These are phyloP conservation scores for Apium graveolens DNA, from an alignment of 129 eudicot species.

Conservation along the genomic window DNA sequence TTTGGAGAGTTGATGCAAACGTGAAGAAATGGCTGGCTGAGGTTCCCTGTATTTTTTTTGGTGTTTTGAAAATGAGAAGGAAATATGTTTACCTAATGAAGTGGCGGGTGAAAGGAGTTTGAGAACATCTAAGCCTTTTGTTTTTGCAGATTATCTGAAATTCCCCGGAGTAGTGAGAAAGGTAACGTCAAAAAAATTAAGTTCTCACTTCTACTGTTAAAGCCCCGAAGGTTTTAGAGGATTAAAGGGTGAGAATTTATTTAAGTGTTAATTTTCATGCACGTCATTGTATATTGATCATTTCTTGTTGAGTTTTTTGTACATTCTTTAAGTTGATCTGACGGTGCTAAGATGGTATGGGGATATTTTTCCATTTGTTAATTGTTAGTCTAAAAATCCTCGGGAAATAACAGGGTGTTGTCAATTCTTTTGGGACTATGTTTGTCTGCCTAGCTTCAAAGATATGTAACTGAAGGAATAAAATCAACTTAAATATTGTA, in stretches of 20 bases:
- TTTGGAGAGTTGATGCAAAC: slow-evolving; percentile 85
- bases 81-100: slow-evolving; percentile 60
- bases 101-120: slow-evolving; percentile 50
- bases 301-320: too few species aligned
- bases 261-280: background rate
- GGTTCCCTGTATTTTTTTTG: slow-evolving; percentile 71
- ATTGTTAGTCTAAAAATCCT: background rate
- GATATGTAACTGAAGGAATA: background rate
- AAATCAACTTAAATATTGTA: background rate
- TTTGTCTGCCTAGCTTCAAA: slow-evolving; percentile 9
- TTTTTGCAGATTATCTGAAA: slow-evolving; percentile 57
- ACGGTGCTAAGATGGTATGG: background rate
- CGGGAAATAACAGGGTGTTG: background rate
- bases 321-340: background rate
- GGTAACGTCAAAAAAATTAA: slow-evolving; percentile 84
- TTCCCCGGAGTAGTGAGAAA: slow-evolving; percentile 58
- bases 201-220: slow-evolving; percentile 40
- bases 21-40: slow-evolving; percentile 68
- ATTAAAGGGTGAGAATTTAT: slow-evolving; percentile 5
- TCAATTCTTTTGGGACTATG: background rate
- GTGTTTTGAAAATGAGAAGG: slow-evolving; percentile 85
- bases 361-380: background rate
- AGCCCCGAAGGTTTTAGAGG: slow-evolving; percentile 54
- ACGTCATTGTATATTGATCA: background rate
- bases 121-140: slow-evolving; percentile 59